Conservation (phyloP, 768 basidiomycete species). For the Mycena crocata region DNA sequence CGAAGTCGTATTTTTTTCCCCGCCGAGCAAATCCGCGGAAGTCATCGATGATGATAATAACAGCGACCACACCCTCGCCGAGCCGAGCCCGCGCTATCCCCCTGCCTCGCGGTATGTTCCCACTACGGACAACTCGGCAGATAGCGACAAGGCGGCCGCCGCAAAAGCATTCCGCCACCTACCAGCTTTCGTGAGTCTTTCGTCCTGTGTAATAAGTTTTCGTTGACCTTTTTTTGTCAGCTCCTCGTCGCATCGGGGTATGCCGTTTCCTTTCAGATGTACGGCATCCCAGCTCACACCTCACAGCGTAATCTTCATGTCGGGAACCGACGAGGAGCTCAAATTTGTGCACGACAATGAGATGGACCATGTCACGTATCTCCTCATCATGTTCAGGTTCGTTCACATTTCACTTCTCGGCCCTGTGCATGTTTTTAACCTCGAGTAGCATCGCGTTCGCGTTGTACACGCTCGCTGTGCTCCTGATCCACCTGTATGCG, state of each 20-base stretch:
- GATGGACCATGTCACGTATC: conserved; percentile 94
- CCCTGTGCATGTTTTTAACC: not conserved
- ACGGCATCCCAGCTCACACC: not conserved
- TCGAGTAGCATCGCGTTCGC: conserved; percentile 75
- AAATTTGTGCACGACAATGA: conserved; percentile 71
- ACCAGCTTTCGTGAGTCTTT: conserved; percentile 83
- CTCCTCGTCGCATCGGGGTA: conserved; percentile 81
- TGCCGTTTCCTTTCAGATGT: conserved; percentile 26
- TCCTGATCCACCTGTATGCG: conserved; percentile 76
- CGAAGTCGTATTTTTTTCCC: conserved; percentile 83
- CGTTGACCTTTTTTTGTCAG: conserved; percentile 48
- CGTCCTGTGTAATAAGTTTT: not conserved
- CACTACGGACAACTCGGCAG: conserved; percentile 26
- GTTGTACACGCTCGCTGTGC: conserved; percentile 78
- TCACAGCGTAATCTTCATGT: conserved; percentile 85
- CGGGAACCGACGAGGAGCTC: conserved; percentile 93
- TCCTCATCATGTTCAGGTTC: conserved; percentile 85
- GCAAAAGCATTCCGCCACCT: conserved; percentile 82
- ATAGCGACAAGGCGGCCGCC: conserved; percentile 50
- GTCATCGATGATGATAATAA: conserved; percentile 59
- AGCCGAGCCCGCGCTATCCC: conserved; percentile 36
- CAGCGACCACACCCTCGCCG: conserved; percentile 77
- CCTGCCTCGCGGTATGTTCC: conserved; percentile 30
- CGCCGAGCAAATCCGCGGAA: conserved; percentile 42
- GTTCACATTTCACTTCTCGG: conserved; percentile 26